These are phyloP conservation scores for Termitomyces bulborhizus DNA, from an alignment of 768 basidiomycete species.

Conservation along the genomic window DNA sequence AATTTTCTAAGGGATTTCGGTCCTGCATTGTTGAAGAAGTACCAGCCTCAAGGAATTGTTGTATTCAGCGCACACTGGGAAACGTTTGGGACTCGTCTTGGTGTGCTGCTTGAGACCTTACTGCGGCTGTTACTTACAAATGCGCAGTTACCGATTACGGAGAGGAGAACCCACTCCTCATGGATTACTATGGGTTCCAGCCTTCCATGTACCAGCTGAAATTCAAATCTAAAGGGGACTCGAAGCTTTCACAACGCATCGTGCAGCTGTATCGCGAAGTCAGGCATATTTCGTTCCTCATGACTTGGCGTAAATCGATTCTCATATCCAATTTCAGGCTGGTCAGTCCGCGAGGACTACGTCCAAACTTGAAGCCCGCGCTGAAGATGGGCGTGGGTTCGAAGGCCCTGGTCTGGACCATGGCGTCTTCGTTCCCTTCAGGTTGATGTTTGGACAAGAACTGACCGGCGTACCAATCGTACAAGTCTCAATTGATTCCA, in stretches of 20 bases:
- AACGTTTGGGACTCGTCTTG: slow-evolving; percentile 48
- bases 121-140: neutral
- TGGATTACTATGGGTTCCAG: slow-evolving; percentile 72
- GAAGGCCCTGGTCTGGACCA: slow-evolving; percentile 66
- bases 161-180: slow-evolving; percentile 65
- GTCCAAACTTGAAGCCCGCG: slow-evolving; percentile 45
- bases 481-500: slow-evolving; percentile 61
- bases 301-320: neutral
- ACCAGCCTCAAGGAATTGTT: slow-evolving; percentile 71
- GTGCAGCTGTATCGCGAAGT: slow-evolving; percentile 57
- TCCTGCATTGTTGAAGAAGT: slow-evolving; percentile 56
- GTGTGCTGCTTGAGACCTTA: slow-evolving; percentile 24
- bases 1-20: slow-evolving; percentile 63
- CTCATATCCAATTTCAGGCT: slow-evolving; percentile 23
- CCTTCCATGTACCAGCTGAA: slow-evolving; percentile 52
- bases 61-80: slow-evolving; percentile 87
- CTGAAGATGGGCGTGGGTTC: slow-evolving; percentile 61
- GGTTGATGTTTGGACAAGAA: slow-evolving; percentile 69
- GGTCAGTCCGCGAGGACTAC: slow-evolving; percentile 48
- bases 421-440: slow-evolving; percentile 78
- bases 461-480: slow-evolving; percentile 61
- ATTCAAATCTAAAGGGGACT: slow-evolving; percentile 65
- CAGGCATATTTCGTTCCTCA: neutral
- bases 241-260: slow-evolving; percentile 47
- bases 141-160: slow-evolving; percentile 68